Base-by-base conservation (phyloP, 2,329 filamentous ascomycete species). In the Trichoderma sp. region DNA sequence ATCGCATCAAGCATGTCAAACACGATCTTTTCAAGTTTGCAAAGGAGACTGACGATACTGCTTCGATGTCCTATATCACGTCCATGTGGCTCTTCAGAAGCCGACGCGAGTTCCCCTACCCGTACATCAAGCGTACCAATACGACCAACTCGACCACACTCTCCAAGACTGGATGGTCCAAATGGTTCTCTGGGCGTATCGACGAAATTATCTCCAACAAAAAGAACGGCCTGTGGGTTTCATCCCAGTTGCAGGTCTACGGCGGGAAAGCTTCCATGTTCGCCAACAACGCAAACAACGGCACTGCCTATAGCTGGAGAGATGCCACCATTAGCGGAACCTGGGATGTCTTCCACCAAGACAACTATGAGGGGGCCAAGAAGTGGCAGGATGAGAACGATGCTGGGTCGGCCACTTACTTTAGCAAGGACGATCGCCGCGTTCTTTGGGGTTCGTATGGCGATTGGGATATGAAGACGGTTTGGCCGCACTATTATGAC, bases 41-140 rank as follows among this genome's bases (percentile, higher is more conserved):
- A 7, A 61, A 61, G 1, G 59, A 61, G n/a, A 24, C 59, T 13
- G 26, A 28, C 6, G 34, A 49, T 0, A 28, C 6, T 6, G 21
- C 39, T 5, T 28, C 26, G 1, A 61, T 61, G 59, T 61, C 59
- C 18, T 61, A 32, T 8, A 61, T 61, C 21, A 49, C 43, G 16
- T 61, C 59, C 28, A 61, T 61, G 59, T 61, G 59, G 59, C 59
- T 61, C 28, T 61, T 61, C n/a, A 61, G 43, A 61, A 61, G 59
- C 39, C 59, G 3, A n/a, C 59, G 59, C 5, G 59, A 61, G 39
- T 61, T 61, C 2, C 59, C 59, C 13, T 61, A 61, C 39, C 59
- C 59, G 2, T 61, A 61, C 26, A 32, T 61, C 7, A 61, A 61
- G 49, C 59, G 59, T 3, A 51, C 59, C 28, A 61, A 61, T n/a